Conservation (phyloP, 257 asterid genomes). For the Solanum medicagineum region DNA sequence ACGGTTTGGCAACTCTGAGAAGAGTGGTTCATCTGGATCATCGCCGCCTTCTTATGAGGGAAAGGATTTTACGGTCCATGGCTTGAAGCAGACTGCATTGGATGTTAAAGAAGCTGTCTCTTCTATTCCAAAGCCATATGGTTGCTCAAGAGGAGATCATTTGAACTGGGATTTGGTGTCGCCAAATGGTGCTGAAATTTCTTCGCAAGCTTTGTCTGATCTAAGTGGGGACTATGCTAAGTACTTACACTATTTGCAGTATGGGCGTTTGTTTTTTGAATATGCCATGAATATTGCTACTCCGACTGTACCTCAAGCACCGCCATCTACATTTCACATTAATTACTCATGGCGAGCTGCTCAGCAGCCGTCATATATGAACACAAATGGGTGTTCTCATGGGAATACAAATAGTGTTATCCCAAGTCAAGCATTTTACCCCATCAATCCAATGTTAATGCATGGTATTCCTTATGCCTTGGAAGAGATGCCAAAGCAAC, state of each 20-base stretch:
- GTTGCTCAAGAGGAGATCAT: conserved; percentile 8
- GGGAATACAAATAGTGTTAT: background rate
- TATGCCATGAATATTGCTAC: background rate
- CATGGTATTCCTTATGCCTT: conserved; percentile 31
- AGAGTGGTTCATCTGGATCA: conserved; percentile 6
- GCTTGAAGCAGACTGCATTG: background rate
- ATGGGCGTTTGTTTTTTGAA: background rate
- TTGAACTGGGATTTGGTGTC: conserved; percentile 3
- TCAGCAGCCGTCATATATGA: conserved; percentile 1
- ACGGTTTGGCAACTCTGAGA: conserved; percentile 7
- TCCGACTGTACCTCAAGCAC: background rate
- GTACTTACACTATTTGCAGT: background rate
- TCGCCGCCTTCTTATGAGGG: conserved; percentile 10
- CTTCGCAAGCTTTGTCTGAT: conserved; percentile 24
- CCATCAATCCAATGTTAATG: conserved; percentile 4
- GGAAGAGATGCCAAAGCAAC: conserved; percentile 64
- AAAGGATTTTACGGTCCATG: background rate
- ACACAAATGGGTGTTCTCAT: conserved; percentile 1
- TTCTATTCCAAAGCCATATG: background rate
- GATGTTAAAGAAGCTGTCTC: background rate
- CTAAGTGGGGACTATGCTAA: conserved; percentile 14
- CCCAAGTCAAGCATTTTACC: conserved; percentile 1
- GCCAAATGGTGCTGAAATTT: conserved; percentile 7
- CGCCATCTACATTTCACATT: background rate
- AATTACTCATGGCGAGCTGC: conserved; percentile 1